Evolutionary conservation across 1,284 basidiomycete species (phyloP), one percentile per base, ranked within the genome.

Genomic region (Marasmius fiardii): DNA sequence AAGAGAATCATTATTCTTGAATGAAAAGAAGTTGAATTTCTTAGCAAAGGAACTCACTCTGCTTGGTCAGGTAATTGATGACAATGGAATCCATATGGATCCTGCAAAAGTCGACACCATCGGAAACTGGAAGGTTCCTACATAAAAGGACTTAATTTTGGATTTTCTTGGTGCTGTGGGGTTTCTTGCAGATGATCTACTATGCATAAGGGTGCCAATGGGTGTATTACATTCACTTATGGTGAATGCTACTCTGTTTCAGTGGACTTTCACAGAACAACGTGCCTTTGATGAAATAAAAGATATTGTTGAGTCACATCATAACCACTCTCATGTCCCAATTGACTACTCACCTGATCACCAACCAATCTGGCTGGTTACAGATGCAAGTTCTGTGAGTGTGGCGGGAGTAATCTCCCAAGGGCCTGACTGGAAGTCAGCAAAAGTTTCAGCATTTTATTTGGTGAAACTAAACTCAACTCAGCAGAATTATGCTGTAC

Each of bases 251-350:
- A 51, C 58, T 1, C 54, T 57, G 0, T 72, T 64, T 50, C 48
- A 55, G 0, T 71, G 68, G 67, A 63, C 47, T 0, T 60, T 44
- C 18, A 68, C 61, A 0, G 63, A 70, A 4, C 67, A 70, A 34
- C 41, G 63, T 0, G 67, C 66, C 0, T 73, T 73, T 34, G 63
- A 69, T 0, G 61, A 63, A 1, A 55, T 68, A 0, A 68, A 70
- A 41, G 1, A 26, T 0, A 61, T 64, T n/a, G 60, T 64, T 0
- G 28, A 47, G 1, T 34, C n/a, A 3, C 56, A 53, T 7, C 18
- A 59, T 0, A 35, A 66, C 6, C 59, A 63, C 33, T 51, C 55
- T 34, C 54, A 61, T 0, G 49, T 59, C 1, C 60, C 64, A 2
- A 39, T 71, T 4, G 57, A 65, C 21, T 69, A 69, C 53, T 44